Conservation (phyloP, 2,329 filamentous ascomycete genomes). For the Cladophialophora immunda region DNA sequence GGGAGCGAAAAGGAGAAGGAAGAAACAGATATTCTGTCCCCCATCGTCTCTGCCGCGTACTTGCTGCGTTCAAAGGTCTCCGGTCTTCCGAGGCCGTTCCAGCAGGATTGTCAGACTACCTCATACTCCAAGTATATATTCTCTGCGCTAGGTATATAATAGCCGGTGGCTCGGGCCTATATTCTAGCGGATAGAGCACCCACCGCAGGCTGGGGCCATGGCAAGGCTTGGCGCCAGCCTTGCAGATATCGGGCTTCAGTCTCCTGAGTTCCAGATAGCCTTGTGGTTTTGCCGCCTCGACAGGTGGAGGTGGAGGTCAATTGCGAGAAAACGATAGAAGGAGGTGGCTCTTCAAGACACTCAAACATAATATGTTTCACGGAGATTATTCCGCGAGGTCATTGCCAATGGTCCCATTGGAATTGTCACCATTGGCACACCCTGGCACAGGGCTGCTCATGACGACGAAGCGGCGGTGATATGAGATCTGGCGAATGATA, state of each 20-base stretch:
- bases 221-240: background rate
- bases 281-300: too few relatives aligned
- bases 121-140: background rate
- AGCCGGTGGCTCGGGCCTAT: background rate
- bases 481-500: too few relatives aligned
- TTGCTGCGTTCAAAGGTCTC: background rate
- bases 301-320: too few relatives aligned
- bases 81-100: background rate
- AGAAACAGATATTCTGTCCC: background rate
- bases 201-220: background rate
- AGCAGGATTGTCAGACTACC: background rate
- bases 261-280: background rate
- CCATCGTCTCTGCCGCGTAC: background rate
- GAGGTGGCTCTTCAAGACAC: too few relatives aligned
- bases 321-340: too few relatives aligned
- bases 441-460: too few relatives aligned
- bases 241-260: background rate
- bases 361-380: too few relatives aligned
- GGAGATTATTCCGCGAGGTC: too few relatives aligned
- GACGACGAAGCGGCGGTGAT: too few relatives aligned
- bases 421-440: too few relatives aligned
- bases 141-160: background rate
- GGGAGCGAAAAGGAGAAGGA: background rate
- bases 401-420: too few relatives aligned
- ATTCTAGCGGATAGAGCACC: background rate